Percentiles rank a stretch among this genome's conserved stretches.
Evolutionary conservation across 2,329 filamentous ascomycete species (phyloP).

Genomic region (Colletotrichum sp.): DNA sequence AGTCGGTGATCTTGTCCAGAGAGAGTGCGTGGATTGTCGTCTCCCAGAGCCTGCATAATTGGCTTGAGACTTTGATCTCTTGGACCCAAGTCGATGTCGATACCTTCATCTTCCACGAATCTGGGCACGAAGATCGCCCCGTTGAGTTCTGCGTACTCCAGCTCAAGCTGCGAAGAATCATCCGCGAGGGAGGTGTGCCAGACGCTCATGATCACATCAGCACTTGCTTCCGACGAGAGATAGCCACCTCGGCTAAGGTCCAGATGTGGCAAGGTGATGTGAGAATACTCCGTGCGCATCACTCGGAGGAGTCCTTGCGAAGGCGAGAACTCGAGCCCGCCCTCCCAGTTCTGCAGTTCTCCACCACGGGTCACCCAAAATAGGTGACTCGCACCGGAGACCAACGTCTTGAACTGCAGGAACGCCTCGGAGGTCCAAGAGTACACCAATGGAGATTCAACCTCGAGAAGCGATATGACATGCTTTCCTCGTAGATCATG

Average conservation of each 20-base stretch:
- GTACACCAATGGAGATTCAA: conserved; percentile 6
- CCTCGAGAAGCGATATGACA: conserved; percentile 20
- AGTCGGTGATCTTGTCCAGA: background rate
- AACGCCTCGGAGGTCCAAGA: conserved; percentile 10
- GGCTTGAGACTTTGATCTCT: background rate
- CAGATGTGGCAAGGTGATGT: conserved; percentile 1
- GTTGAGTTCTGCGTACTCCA: conserved; percentile 19
- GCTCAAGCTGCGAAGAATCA: background rate
- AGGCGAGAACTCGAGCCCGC: conserved; percentile 14
- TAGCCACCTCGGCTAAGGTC: background rate
- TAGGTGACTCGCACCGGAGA: conserved; percentile 16
- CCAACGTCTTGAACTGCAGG: conserved; percentile 3
- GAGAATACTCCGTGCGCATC: conserved; percentile 21
- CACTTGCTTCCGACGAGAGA: background rate
- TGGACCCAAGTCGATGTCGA: background rate
- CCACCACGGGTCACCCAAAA: conserved; percentile 21
- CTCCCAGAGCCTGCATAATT: background rate
- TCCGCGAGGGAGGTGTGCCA: background rate
- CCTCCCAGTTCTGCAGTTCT: background rate
- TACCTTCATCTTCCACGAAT: conserved; percentile 5
- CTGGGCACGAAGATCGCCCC: conserved; percentile 15
- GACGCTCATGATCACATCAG: background rate
- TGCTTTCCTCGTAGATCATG: background rate
- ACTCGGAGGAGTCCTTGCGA: conserved; percentile 20
- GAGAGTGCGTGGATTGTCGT: background rate